Evolutionary conservation across 805 yeast genomes (phyloP).

Genomic region (Sugiyamaella qingdaonensis): DNA sequence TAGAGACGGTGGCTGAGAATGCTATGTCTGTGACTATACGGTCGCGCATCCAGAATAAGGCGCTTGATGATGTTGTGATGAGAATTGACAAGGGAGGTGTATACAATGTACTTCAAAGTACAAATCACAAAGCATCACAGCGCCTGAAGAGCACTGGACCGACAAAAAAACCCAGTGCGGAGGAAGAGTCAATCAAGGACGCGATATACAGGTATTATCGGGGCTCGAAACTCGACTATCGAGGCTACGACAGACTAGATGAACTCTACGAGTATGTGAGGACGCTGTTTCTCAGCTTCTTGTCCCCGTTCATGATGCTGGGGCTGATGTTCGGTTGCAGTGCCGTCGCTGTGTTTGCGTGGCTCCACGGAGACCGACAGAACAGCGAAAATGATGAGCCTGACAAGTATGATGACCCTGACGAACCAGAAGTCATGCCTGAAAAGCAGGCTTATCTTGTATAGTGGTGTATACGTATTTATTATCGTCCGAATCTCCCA

Average conservation of each 20-base stretch:
- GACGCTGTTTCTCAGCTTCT: constrained; percentile 19
- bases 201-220: constrained; percentile 29
- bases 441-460: neutral
- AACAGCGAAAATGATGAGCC: neutral
- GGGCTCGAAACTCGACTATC: constrained; percentile 7
- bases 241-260: constrained; percentile 14
- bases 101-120: neutral
- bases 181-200: constrained; percentile 15
- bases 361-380: constrained; percentile 3
- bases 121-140: neutral
- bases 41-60: neutral
- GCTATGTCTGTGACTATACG: neutral
- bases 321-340: constrained; percentile 14
- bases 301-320: constrained; percentile 23
- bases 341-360: constrained; percentile 18
- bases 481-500: neutral
- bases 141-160: neutral
- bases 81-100: neutral
- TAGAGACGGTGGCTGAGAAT: constrained; percentile 4
- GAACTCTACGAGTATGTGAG: constrained; percentile 16
- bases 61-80: neutral
- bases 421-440: neutral
- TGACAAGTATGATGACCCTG: neutral
- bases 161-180: neutral
- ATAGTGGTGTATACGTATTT: neutral